Evolutionary conservation across 768 basidiomycete genomes (phyloP).

Genomic region (Leccinum arenicola): DNA sequence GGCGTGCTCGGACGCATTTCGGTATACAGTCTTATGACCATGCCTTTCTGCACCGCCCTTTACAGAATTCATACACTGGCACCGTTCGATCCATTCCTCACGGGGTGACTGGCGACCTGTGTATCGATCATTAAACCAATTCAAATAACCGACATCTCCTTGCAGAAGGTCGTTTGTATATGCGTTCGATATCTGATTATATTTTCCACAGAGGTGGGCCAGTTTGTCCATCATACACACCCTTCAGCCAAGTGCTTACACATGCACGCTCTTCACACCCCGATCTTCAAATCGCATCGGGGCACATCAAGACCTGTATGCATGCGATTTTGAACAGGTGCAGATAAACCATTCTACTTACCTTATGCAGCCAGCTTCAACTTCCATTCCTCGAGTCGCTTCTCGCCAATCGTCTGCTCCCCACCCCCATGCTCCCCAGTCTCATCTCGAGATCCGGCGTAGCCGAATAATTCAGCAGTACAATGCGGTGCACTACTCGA

Average conservation of each 20-base stretch:
- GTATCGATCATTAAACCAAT: background rate
- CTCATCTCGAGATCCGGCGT: background rate
- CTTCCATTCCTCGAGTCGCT: slow-evolving; percentile 6
- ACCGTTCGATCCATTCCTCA: background rate
- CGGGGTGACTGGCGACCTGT: background rate
- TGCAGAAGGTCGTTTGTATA: background rate
- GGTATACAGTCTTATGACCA: background rate
- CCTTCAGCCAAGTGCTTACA: background rate
- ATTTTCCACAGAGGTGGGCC: background rate
- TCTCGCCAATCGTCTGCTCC: background rate
- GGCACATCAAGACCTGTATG: background rate
- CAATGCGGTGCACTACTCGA: background rate
- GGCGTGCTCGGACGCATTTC: background rate
- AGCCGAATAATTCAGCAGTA: background rate
- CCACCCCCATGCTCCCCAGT: background rate
- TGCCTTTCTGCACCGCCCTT: background rate
- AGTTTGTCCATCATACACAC: background rate
- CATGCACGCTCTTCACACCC: background rate
- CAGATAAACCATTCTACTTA: background rate
- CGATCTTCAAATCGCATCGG: background rate
- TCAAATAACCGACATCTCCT: background rate
- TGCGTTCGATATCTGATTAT: background rate
- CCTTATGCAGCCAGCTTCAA: background rate
- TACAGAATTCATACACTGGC: background rate
- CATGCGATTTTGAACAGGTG: background rate